Conservation (phyloP, 495 filamentous ascomycete species). For the Xylaria longipes region DNA sequence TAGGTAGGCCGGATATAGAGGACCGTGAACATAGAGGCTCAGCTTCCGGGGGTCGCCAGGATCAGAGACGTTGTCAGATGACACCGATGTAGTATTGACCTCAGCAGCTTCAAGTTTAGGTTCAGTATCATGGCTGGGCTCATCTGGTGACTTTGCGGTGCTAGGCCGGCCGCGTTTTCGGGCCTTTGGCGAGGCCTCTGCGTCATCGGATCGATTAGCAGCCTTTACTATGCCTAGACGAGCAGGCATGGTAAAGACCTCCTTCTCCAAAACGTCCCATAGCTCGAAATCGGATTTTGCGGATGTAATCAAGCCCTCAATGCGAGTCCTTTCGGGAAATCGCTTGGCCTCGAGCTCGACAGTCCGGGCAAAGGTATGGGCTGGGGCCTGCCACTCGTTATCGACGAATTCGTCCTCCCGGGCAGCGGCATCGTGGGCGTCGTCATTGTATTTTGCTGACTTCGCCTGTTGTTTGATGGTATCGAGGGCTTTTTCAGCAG, state of each 20-base stretch:
- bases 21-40: constrained; percentile 62
- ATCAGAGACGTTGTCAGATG: background rate
- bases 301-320: constrained; percentile 55
- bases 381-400: constrained; percentile 34
- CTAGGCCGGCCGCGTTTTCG: background rate
- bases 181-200: constrained; percentile 20
- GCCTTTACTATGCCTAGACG: constrained; percentile 43
- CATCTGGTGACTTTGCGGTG: background rate
- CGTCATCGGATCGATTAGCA: background rate
- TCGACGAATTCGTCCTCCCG: constrained; percentile 39
- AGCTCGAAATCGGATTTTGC: constrained; percentile 69
- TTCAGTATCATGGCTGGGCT: background rate
- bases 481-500: constrained; percentile 46
- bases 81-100: background rate
- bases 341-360: constrained; percentile 47
- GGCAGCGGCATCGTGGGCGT: background rate
- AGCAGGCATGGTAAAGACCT: constrained; percentile 69
- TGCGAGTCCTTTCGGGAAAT: constrained; percentile 46
- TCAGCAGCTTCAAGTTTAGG: background rate
- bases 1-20: constrained; percentile 71
- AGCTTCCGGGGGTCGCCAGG: constrained; percentile 37
- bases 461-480: constrained; percentile 32
- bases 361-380: constrained; percentile 33
- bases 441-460: background rate
- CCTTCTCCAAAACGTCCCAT: constrained; percentile 72